Evolutionary conservation across 2,329 filamentous ascomycete genomes (phyloP).

Genomic region (Colletotrichum limetticola): DNA sequence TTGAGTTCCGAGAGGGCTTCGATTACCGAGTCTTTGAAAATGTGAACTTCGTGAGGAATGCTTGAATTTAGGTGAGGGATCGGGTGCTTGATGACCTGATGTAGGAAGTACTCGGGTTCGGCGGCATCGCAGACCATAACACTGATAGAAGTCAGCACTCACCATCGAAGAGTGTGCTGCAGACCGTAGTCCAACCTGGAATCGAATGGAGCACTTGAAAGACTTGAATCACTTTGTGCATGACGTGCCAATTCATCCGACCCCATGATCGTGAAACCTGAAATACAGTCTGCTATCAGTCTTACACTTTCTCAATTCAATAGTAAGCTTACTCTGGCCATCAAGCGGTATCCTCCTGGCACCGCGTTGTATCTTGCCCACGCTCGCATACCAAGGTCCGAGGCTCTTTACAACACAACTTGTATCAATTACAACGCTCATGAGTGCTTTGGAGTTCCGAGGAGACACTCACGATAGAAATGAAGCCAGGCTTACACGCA

Average conservation of each 20-base stretch:
- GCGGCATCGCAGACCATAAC: not conserved
- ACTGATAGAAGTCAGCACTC: not conserved
- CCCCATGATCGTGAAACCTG: not conserved
- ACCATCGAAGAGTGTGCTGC: no score
- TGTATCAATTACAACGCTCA: not conserved
- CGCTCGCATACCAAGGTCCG: not conserved
- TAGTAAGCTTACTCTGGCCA: not conserved
- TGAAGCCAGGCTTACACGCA: not conserved
- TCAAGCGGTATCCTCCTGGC: not conserved
- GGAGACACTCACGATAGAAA: not conserved
- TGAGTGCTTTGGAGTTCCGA: no score
- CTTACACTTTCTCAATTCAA: not conserved
- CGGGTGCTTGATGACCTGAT: not conserved
- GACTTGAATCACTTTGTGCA: not conserved
- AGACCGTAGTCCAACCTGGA: not conserved
- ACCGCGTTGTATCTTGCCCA: not conserved
- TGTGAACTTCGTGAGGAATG: not conserved
- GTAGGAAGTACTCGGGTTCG: conserved; percentile 7
- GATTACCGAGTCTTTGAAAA: not conserved
- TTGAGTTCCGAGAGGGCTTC: not conserved
- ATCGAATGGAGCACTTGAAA: not conserved
- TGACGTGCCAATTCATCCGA: not conserved
- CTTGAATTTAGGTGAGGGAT: no score
- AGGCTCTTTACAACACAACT: not conserved
- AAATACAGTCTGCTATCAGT: not conserved